Conservation (phyloP, 768 basidiomycete species). For the Mycena vulgaris region DNA sequence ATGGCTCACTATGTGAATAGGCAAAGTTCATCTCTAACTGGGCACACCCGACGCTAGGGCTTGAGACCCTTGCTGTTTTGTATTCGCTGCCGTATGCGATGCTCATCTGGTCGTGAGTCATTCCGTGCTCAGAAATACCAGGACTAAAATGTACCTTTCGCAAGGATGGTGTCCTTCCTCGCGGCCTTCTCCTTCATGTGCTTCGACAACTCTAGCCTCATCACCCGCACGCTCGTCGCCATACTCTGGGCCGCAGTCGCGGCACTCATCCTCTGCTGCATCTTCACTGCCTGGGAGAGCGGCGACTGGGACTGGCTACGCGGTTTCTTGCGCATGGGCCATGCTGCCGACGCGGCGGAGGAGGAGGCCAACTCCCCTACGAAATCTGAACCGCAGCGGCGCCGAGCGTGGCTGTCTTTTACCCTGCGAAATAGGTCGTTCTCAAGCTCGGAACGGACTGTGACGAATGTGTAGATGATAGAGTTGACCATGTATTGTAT, state of each 20-base stretch:
- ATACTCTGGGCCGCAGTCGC: constrained; percentile 46
- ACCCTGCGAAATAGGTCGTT: constrained; percentile 6
- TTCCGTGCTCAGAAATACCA: background rate
- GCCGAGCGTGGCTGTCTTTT: background rate
- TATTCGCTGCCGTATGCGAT: constrained; percentile 71
- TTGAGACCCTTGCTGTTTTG: constrained; percentile 68
- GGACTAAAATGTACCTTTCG: background rate
- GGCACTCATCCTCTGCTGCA: constrained; percentile 61
- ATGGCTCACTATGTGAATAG: background rate
- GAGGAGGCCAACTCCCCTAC: constrained; percentile 11
- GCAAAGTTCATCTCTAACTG: constrained; percentile 23
- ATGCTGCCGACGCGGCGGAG: constrained; percentile 56
- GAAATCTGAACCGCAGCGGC: background rate
- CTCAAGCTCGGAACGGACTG: constrained; percentile 5
- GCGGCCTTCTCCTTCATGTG: constrained; percentile 56
- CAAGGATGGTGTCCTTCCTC: constrained; percentile 59
- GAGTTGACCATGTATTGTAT: constrained; percentile 7
- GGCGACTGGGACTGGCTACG: constrained; percentile 20
- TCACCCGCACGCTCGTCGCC: constrained; percentile 49
- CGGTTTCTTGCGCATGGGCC: background rate
- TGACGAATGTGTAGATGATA: background rate
- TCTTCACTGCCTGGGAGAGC: constrained; percentile 60
- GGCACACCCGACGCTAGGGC: constrained; percentile 50
- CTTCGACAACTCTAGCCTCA: constrained; percentile 46
- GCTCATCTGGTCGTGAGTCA: constrained; percentile 72